Base-by-base conservation (phyloP, 2,329 filamentous ascomycete species). In the Colletotrichum destructivum region DNA sequence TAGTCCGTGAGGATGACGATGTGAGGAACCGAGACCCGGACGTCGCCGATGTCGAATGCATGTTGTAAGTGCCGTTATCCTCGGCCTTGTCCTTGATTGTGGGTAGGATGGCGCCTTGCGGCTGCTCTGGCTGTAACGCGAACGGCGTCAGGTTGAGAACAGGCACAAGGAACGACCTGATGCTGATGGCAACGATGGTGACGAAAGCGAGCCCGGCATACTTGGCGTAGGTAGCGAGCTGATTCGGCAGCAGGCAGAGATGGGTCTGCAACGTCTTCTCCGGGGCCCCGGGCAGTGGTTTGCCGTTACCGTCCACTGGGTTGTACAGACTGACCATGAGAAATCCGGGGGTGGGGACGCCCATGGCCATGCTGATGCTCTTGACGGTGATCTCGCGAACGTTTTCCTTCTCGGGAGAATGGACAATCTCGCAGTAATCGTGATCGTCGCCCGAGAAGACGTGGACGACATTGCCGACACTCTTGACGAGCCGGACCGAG, bases 371-470 rank as follows among this genome's bases (percentile, higher is more conserved):
- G 78, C 92, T 97, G 75, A 97, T 90, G 78, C 93, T 95, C 84
- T 99, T 99, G 76, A 98, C 95, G 0, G 96, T 99, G 74, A 98
- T 97, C 80, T 99, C 96, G 60, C 86, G 87, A 42, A 92, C 89
- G 35, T 87, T 88, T 44, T 87, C 88, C 74, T 91, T 91, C 71
- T 91, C 90, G 21, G 89, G 87, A 3, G 91, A 90, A 81, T 99
- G 96, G 0, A 91, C 87, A 8, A 98, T 84, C 78, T 98, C 95
- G 83, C 96, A 99, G 83, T 98, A 98, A 83, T 99, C 96, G 83
- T 99, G 96, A 79, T 99, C 96, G 77, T 99, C 96, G 13, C 96
- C 96, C 0, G 95, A 98, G 79, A 98, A 99, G 54, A 95, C 93
- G 75, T 96, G 93, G 3, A 90, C 87, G 15, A 98, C 90, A 73